Evolutionary conservation across 2,329 filamentous ascomycete genomes (phyloP).

Genomic region (Blastomyces gilchristii): DNA sequence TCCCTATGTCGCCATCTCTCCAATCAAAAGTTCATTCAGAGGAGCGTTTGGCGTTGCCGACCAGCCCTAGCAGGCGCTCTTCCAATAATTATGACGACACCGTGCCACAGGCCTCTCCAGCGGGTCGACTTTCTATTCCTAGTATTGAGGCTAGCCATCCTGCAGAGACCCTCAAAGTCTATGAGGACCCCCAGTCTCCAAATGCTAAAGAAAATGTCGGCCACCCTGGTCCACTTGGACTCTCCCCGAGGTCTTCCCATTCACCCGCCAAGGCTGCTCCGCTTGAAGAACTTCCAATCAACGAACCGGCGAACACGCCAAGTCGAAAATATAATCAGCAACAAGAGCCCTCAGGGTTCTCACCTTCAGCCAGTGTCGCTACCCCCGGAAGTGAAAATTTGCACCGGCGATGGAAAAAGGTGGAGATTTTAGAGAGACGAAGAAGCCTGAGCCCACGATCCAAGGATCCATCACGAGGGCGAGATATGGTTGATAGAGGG

Average conservation of each 20-base stretch:
- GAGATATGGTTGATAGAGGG: constrained; percentile 31
- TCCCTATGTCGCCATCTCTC: constrained; percentile 11
- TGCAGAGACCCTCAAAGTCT: constrained; percentile 34
- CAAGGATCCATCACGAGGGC: constrained; percentile 29
- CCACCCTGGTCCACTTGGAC: constrained; percentile 13
- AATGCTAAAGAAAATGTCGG: constrained; percentile 20
- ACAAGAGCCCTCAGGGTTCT: constrained; percentile 11
- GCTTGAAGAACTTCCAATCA: constrained; percentile 31
- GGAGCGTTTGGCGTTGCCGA: constrained; percentile 9
- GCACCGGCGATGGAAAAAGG: constrained; percentile 26
- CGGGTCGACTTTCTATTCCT: constrained; percentile 10
- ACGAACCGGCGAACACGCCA: constrained; percentile 24
- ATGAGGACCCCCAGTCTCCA: constrained; percentile 42
- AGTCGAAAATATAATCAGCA: constrained; percentile 21
- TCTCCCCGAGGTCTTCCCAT: constrained; percentile 17
- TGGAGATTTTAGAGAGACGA: constrained; percentile 22
- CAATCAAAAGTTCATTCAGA: constrained; percentile 11
- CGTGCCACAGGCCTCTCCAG: constrained; percentile 8
- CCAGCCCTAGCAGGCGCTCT: constrained; percentile 10
- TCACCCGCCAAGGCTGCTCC: constrained; percentile 22
- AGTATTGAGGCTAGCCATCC: constrained; percentile 26
- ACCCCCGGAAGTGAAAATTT: constrained; percentile 17
- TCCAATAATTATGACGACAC: constrained; percentile 10
- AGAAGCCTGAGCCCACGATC: constrained; percentile 31
- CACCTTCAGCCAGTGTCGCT: constrained; percentile 7